A percentile compares a stretch with the other conserved stretches of the same genome.
Conservation (phyloP, 176 grass and related monocot genomes). For the Neostapfia colusana region DNA sequence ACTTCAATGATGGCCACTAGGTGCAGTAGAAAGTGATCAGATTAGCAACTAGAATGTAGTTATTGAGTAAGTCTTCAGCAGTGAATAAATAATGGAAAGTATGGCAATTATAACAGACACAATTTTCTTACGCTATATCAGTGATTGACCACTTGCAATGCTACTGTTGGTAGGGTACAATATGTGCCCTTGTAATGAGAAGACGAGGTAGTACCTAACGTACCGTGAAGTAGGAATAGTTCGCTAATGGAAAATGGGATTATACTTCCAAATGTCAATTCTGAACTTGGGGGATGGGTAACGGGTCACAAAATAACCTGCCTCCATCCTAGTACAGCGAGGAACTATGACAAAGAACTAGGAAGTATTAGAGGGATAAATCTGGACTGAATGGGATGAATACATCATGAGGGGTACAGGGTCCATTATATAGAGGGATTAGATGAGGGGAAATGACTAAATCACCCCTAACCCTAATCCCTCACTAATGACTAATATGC, state of each 20-base stretch:
- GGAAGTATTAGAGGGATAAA: too few species aligned
- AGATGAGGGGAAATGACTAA: too few species aligned
- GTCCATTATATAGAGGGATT: too few species aligned
- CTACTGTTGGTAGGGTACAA: background rate
- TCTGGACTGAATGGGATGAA: too few species aligned
- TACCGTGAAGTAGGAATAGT: background rate
- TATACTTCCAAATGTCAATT: background rate
- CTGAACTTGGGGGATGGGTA: background rate
- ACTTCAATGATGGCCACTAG: background rate
- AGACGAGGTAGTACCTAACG: background rate
- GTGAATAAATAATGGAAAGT: background rate
- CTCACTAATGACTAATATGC: too few species aligned
- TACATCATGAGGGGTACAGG: too few species aligned
- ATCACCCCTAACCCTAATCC: too few species aligned
- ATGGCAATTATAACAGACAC: background rate
- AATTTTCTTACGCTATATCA: background rate
- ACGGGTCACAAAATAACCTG: conserved; percentile 6
- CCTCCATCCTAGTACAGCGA: background rate
- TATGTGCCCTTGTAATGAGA: background rate
- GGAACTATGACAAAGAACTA: background rate
- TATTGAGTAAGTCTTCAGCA: background rate
- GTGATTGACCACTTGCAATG: background rate
- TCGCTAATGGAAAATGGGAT: background rate
- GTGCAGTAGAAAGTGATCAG: conserved; percentile 17
- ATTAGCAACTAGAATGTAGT: background rate